Percentiles rank a stretch among this genome's conserved stretches.
phyloP scores from a whole-genome alignment of 495 filamentous ascomycete species.

The Penicillium roqueforti region DNA sequence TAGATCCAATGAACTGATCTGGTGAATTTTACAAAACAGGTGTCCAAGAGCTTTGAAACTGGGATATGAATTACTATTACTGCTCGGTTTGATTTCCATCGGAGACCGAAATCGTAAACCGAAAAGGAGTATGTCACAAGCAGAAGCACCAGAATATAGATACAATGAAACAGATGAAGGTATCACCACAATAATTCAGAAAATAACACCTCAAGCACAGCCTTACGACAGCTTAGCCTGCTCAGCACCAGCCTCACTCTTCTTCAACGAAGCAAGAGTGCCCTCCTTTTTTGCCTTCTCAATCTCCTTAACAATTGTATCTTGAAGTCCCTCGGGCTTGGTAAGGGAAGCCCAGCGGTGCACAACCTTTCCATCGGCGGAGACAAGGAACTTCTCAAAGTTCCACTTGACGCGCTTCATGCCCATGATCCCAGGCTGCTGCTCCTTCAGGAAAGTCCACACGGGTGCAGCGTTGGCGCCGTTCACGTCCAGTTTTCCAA shows the following conservation, averaged over 20 bases:
- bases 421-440: conserved; percentile 78
- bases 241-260: conserved; percentile 15
- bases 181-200: conserved; percentile 11
- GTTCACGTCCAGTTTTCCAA: conserved; percentile 92
- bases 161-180: conserved; percentile 7
- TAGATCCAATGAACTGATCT: background rate
- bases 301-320: conserved; percentile 69
- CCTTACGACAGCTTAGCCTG: conserved; percentile 21
- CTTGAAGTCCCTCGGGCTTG: conserved; percentile 78
- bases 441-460: conserved; percentile 82
- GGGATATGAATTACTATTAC: background rate
- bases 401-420: conserved; percentile 93
- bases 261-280: conserved; percentile 23
- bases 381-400: conserved; percentile 95
- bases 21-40: background rate
- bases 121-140: background rate
- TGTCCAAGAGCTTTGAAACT: background rate
- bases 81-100: background rate
- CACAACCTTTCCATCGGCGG: conserved; percentile 78
- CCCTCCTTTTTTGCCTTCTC: conserved; percentile 43
- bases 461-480: conserved; percentile 75
- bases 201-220: background rate
- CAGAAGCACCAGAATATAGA: conserved; percentile 6
- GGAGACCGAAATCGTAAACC: background rate
- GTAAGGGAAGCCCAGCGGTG: conserved; percentile 77